Evolutionary conservation across 2,329 filamentous ascomycete genomes (phyloP).

Genomic region (Neofusicoccum parvum): DNA sequence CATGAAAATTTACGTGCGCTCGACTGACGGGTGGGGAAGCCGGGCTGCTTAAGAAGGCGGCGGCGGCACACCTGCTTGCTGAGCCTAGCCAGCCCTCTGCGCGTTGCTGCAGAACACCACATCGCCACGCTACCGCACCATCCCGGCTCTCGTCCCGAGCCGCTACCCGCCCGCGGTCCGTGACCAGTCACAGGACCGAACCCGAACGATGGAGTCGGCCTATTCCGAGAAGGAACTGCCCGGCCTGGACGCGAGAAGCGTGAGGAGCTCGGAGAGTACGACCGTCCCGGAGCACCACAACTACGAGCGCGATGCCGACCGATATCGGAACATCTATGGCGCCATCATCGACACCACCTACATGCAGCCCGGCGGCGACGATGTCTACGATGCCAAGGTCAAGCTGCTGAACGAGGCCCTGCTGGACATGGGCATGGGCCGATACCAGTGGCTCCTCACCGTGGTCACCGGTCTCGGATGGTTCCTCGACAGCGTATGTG

Average conservation of each 20-base stretch:
- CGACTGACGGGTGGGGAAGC: constrained; percentile 7
- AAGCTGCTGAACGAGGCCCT: constrained; percentile 24
- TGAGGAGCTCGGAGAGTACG: not conserved
- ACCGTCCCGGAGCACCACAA: not conserved
- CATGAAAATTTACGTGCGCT: constrained; percentile 5
- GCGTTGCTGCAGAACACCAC: not conserved
- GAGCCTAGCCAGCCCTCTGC: not conserved
- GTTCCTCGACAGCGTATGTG: constrained; percentile 23
- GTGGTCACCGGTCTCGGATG: constrained; percentile 23
- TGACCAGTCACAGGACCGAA: not conserved
- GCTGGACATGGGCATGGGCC: constrained; percentile 25
- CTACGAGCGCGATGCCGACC: constrained; percentile 8
- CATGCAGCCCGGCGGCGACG: constrained; percentile 19
- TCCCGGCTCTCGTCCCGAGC: not conserved
- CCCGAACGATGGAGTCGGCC: constrained; percentile 4
- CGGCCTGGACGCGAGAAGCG: not conserved
- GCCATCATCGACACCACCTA: constrained; percentile 1
- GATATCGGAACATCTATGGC: constrained; percentile 13
- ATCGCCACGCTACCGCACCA: not conserved
- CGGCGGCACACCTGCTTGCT: not conserved
- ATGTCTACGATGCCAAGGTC: constrained; percentile 23
- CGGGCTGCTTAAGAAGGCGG: not conserved
- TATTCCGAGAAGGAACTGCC: constrained; percentile 1
- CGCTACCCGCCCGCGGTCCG: not conserved
- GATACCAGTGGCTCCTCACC: constrained; percentile 23